A percentile compares a stretch with the other conserved stretches of the same genome.
phyloP scores from a whole-genome alignment of 495 filamentous ascomycete species.

The Tirmania nivea region DNA sequence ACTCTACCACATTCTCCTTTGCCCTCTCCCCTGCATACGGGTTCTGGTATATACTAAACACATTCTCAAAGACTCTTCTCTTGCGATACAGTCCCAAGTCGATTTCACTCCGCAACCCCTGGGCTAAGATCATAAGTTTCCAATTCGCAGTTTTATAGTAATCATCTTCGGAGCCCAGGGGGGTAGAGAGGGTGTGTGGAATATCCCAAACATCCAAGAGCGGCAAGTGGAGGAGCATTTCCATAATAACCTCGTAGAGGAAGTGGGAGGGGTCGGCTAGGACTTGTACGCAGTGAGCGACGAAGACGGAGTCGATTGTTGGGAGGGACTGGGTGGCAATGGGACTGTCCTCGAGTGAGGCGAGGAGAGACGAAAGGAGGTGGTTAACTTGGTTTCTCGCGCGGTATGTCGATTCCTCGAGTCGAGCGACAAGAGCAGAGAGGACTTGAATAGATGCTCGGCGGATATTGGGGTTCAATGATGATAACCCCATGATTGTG shows the following conservation, averaged over 20 bases:
- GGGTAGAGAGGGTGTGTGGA: constrained; percentile 52
- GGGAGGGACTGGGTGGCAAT: constrained; percentile 40
- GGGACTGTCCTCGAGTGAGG: constrained; percentile 32
- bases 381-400: constrained; percentile 58
- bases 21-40: constrained; percentile 36
- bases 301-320: constrained; percentile 50
- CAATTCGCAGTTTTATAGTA: constrained; percentile 59
- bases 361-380: constrained; percentile 53
- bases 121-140: constrained; percentile 55
- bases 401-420: constrained; percentile 41
- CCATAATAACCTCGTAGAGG: constrained; percentile 72
- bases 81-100: constrained; percentile 73
- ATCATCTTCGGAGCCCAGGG: constrained; percentile 48
- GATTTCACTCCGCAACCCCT: constrained; percentile 38
- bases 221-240: constrained; percentile 55
- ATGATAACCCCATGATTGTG: constrained; percentile 13
- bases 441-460: constrained; percentile 9
- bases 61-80: constrained; percentile 53
- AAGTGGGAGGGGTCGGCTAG: constrained; percentile 56
- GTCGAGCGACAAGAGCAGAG: constrained; percentile 4
- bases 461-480: constrained; percentile 4
- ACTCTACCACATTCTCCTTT: constrained; percentile 44
- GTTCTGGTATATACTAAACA: constrained; percentile 49
- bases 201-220: constrained; percentile 51
- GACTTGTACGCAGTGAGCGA: constrained; percentile 43